phyloP scores from a whole-genome alignment of 345 rosid species.

The Sisymbrium altissimum region DNA sequence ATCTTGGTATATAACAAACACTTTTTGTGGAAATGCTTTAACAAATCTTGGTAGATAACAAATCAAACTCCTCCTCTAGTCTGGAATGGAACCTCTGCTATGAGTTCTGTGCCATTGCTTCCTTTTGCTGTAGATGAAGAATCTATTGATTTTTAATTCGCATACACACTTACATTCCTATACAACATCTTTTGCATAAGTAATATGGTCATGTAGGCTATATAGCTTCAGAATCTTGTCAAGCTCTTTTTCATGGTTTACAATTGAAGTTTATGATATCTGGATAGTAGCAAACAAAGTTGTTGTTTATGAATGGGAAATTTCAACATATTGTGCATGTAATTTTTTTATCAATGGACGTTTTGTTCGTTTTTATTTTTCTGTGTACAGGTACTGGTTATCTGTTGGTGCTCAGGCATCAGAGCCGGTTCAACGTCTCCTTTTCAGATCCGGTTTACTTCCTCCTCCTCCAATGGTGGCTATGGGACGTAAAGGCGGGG shows the following conservation, averaged over 20 bases:
- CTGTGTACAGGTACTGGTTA: constrained; percentile 67
- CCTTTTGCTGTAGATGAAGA: not conserved
- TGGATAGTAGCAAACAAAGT: not conserved
- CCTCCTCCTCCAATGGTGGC: constrained; percentile 91
- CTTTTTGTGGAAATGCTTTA: too few relatives aligned
- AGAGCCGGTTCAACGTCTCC: constrained; percentile 71
- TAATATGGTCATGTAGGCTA: not conserved
- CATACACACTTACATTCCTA: not conserved
- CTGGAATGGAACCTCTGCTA: not conserved
- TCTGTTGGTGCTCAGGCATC: constrained; percentile 98
- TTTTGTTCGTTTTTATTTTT: not conserved
- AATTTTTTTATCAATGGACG: not conserved
- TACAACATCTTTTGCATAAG: not conserved
- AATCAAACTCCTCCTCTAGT: not conserved
- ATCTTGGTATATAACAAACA: not conserved
- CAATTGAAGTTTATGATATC: not conserved
- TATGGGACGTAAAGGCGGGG: constrained; percentile 84
- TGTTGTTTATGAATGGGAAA: not conserved
- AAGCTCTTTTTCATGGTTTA: not conserved
- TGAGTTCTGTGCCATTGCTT: not conserved
- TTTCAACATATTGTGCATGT: not conserved
- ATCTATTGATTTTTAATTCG: not conserved
- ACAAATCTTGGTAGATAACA: too few relatives aligned
- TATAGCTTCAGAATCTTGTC: not conserved
- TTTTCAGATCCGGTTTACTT: constrained; percentile 79